Base-by-base conservation (phyloP, 345 rosid genomes). In the Balakata baccata region DNA sequence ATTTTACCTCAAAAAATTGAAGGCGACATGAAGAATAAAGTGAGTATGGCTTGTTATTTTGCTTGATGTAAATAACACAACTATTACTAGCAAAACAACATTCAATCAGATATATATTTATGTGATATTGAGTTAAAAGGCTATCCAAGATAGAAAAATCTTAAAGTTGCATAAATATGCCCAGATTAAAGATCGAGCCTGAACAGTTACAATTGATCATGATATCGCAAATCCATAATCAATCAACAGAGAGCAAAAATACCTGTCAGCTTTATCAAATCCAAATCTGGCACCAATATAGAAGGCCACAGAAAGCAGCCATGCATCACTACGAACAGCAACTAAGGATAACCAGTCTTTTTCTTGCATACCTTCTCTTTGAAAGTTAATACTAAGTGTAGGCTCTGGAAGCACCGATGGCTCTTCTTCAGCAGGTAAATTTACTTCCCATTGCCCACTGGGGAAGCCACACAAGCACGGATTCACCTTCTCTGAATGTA, bases 331-430 rank as follows among this genome's bases (percentile, higher is more conserved):
- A 58, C 90, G 97, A 74, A 87, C 93, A 82, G 97, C 87, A 74
- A 92, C 93, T 59, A 90, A 84, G 70, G 96, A 84, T 68, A 92
- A 70, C 97, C 97, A 92, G 65, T 90, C 96, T 80, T 87, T 90
- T 78, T 84, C 90, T 76, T 77, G 85, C 92, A 90, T 89, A 38
- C 94, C 97, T 74, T 92, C 96, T 81, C 96, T 84, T 7, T 94
- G 90, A 76, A 92, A 89, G 84, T 92, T 92, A 74, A 92, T 92
- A 69, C 97, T 96, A 43, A 92, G 83, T 13, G 91, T 92, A 73
- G 97, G 97, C 78, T 92, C 97, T 3, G 97, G 97, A 49, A 92
- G 88, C 88, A 90, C 97, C 0, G 97, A 92, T 64, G 96, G 97
- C 50, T 89, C 94, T 81, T 92, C 96, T 78, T 90, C 95, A 81